Conservation (phyloP, 176 grass and related monocot species). For the Zoysia japonica region DNA sequence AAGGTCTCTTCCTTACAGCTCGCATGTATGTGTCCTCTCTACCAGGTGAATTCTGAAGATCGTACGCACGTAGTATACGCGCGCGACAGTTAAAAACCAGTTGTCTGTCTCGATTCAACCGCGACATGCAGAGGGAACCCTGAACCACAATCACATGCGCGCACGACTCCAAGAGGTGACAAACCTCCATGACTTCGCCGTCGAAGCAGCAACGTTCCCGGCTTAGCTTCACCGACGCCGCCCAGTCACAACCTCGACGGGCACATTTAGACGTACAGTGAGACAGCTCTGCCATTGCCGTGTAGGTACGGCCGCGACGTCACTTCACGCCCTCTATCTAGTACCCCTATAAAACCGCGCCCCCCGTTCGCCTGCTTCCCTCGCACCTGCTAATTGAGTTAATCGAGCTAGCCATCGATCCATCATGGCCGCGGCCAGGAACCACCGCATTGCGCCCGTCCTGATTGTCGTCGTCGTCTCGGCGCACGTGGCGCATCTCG, state of each 20-base stretch:
- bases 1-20: not conserved
- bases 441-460: conserved; percentile 33
- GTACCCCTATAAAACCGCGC: conserved; percentile 39
- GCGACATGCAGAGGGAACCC: conserved; percentile 4
- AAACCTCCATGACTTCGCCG: not conserved
- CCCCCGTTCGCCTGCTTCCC: not conserved
- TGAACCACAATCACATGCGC: not conserved
- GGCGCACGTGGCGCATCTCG: conserved; percentile 27
- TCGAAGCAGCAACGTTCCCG: not conserved
- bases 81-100: conserved; percentile 9
- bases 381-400: conserved; percentile 17
- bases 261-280: not conserved
- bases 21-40: not conserved
- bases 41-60: not conserved
- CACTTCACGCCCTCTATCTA: conserved; percentile 15
- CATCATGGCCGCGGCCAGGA: conserved; percentile 28
- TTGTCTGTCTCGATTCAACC: conserved; percentile 14
- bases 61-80: not conserved
- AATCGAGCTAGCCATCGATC: not conserved
- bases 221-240: not conserved
- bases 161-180: conserved; percentile 21
- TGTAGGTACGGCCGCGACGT: not conserved
- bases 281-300: conserved; percentile 20
- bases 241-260: conserved; percentile 34
- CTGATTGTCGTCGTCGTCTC: conserved; percentile 28